Evolutionary conservation across 1,284 basidiomycete genomes (phyloP).

Genomic region (Rhodotorula sp.): DNA sequence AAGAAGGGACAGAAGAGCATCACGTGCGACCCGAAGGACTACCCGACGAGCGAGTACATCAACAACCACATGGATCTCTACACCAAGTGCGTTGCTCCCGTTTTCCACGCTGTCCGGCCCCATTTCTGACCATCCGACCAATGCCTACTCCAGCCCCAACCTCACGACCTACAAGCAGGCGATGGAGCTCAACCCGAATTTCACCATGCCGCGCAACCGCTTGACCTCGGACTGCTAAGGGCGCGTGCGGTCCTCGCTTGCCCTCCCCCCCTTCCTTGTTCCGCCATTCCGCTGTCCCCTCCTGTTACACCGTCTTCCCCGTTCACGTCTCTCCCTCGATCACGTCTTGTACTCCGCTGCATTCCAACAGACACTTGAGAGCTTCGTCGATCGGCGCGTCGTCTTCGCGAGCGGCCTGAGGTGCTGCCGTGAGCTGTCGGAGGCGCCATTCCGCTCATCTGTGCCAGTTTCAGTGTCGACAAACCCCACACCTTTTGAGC

Average conservation of each 20-base stretch:
- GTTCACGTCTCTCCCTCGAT: not conserved
- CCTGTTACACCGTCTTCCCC: not conserved
- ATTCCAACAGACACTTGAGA: no score
- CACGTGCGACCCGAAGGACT: constrained; percentile 27
- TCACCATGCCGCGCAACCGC: constrained; percentile 21
- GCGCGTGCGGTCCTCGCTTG: not conserved
- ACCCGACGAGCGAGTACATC: constrained; percentile 33
- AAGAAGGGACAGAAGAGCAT: constrained; percentile 28
- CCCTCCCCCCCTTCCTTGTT: not conserved
- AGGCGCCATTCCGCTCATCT: no score
- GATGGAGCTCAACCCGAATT: constrained; percentile 9
- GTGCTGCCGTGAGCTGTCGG: no score
- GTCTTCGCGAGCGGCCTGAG: no score
- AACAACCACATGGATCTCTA: constrained; percentile 32
- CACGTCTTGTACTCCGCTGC: no score
- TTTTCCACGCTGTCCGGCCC: not conserved
- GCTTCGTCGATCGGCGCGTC: no score
- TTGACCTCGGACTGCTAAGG: constrained; percentile 4
- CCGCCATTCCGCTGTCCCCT: not conserved
- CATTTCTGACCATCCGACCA: not conserved
- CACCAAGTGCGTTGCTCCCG: constrained; percentile 11
- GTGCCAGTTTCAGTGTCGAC: no score
- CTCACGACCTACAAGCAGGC: constrained; percentile 18
- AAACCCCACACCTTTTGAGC: no score
- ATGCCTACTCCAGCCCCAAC: constrained; percentile 18